Evolutionary conservation across 805 yeast species (phyloP).

Genomic region (Starmera quercuum): DNA sequence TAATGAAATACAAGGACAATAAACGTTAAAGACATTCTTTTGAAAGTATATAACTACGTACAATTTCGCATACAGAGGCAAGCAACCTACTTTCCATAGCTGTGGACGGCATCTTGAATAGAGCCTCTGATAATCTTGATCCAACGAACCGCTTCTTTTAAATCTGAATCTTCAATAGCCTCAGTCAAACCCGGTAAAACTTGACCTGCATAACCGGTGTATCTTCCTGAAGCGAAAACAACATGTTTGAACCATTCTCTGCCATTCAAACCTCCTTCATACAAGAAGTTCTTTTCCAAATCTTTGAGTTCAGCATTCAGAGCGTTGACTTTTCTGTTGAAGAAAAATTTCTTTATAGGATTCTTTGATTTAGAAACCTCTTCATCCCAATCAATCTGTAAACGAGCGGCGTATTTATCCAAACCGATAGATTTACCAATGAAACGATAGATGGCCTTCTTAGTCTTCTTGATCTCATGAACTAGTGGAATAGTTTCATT

Average conservation of each 20-base stretch:
- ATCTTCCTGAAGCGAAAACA: constrained; percentile 45
- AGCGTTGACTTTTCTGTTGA: constrained; percentile 17
- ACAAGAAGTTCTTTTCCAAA: constrained; percentile 38
- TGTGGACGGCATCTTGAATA: constrained; percentile 2
- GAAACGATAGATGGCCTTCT: constrained; percentile 19
- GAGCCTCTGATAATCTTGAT: constrained; percentile 14
- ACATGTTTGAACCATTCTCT: constrained; percentile 50
- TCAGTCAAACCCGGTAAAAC: constrained; percentile 45
- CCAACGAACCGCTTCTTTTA: constrained; percentile 22
- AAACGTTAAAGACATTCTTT: neutral
- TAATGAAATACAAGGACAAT: no score
- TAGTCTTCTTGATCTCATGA: constrained; percentile 19
- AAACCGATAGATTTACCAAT: constrained; percentile 14
- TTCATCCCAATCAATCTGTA: constrained; percentile 22
- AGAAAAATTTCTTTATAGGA: constrained; percentile 22
- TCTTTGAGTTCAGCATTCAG: constrained; percentile 30
- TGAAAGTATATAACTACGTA: neutral
- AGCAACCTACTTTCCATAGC: constrained; percentile 1
- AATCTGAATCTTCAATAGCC: constrained; percentile 40
- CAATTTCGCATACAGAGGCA: no score
- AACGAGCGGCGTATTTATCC: constrained; percentile 15
- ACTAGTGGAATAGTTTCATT: constrained; percentile 6
- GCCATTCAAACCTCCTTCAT: constrained; percentile 35
- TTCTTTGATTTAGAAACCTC: constrained; percentile 20
- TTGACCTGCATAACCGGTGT: constrained; percentile 50